Percentiles rank a stretch among this genome's conserved stretches.
These are phyloP conservation scores for Camellia oleifera DNA, from an alignment of 179 eudicot species.

Conservation along the genomic window DNA sequence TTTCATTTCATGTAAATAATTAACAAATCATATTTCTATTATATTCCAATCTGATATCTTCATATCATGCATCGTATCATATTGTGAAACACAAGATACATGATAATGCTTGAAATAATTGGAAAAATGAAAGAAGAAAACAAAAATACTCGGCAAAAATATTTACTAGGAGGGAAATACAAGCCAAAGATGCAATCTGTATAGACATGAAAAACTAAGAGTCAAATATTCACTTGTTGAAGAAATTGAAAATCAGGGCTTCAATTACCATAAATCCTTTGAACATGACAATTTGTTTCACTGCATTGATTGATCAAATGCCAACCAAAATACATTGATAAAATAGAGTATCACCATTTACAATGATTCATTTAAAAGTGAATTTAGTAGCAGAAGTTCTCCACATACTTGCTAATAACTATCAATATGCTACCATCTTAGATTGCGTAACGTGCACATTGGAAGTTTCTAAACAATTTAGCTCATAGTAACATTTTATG, in stretches of 20 bases:
- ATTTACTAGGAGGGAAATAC: not conserved
- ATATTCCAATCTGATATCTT: no score
- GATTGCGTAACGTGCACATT: not conserved
- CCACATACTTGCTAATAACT: no score
- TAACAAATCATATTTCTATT: no score
- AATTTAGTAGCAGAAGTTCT: not conserved
- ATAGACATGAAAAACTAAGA: not conserved
- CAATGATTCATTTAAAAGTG: not conserved
- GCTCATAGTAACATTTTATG: not conserved
- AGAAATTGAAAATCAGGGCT: not conserved
- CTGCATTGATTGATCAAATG: not conserved
- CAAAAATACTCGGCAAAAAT: no score
- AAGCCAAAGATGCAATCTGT: not conserved
- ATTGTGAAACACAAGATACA: no score
- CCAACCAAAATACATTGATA: not conserved
- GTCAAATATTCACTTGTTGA: not conserved
- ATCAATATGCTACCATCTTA: not conserved
- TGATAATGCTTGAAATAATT: no score
- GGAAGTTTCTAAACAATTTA: not conserved
- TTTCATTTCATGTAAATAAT: no score
- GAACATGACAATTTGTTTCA: not conserved
- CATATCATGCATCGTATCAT: no score
- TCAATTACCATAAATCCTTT: not conserved
- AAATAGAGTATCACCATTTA: not conserved
- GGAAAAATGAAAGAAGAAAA: no score